Base-by-base conservation (phyloP, 2,329 filamentous ascomycete species). In the Arthroderma sp. region DNA sequence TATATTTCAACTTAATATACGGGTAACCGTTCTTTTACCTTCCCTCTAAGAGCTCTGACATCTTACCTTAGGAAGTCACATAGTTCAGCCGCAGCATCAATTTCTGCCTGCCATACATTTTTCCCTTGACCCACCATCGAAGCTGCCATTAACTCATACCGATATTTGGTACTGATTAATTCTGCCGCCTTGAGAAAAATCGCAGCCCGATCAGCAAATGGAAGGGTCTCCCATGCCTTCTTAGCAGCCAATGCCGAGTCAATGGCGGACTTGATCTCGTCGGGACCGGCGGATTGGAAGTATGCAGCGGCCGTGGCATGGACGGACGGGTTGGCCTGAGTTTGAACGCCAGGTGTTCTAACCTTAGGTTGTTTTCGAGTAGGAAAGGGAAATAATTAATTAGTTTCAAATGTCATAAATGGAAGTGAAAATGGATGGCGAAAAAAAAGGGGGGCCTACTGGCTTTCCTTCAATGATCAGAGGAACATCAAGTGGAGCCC, bases 71-170 rank as follows among this genome's bases (percentile, higher is more conserved):
- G 70, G 68, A 96, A 96, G 63, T 96, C 89, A 53, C 78, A 82
- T 54, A 94, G 68, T 72, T 96, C 89, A 5, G 89, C 89, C 10
- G 89, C 89, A 36, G 87, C 76, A 64, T 96, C 89, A 51, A 96
- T 96, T 73, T 96, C 89, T n/a, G 89, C 89, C 67, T 96, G 89
- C 87, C 87, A 95, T 41, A 85, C 86, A 63, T 95, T 96, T 77
- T 96, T 96, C 58, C 89, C 89, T 68, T 96, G 89, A 50, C 89
- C 89, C 30, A 94, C 72, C 78, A 96, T 94, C 10, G 89, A 95
- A 38, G 86, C 79, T 8, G 89, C 88, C 84, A 95, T 93, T 56
- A 96, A 78, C 44, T 95, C 86, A 66, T 94, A 94, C 60, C 89
- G 78, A 68, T 96, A 95, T 69, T 96, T 96, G 51, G 77, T 83